A percentile compares a stretch with the other conserved stretches of the same genome.
Evolutionary conservation across 225 moss, liverwort and hornwort genomes (phyloP).

Genomic region (Pseudoscleropodium purum): DNA sequence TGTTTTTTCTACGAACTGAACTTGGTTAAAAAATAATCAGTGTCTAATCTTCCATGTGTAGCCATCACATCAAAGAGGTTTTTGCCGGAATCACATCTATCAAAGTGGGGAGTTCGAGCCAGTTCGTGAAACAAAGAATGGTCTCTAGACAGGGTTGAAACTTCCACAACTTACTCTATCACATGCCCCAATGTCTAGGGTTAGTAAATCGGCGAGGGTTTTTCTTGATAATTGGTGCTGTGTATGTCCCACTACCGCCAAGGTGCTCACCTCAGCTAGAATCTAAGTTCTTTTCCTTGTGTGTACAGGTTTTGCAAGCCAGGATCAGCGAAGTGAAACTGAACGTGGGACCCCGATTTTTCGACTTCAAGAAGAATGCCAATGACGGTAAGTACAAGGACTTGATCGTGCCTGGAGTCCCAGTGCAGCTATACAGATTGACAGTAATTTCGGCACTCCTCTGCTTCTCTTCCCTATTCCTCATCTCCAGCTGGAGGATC

Average conservation of each 20-base stretch:
- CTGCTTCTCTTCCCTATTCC: conserved; percentile 24
- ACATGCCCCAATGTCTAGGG: neutral
- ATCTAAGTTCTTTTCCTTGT: neutral
- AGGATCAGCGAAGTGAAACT: conserved; percentile 18
- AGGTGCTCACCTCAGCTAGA: neutral
- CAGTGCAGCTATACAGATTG: neutral
- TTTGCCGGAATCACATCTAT: no score
- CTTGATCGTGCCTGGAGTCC: neutral
- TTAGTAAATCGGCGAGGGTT: neutral
- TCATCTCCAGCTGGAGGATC: conserved; percentile 7
- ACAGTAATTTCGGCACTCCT: conserved; percentile 8
- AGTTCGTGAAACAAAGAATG: neutral
- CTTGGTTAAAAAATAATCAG: neutral
- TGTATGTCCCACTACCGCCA: neutral
- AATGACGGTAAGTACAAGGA: neutral
- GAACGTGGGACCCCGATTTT: neutral
- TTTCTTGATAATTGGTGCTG: neutral
- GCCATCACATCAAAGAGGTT: neutral
- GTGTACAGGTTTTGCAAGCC: conserved; percentile 9
- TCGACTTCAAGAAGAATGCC: conserved; percentile 18
- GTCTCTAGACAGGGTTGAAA: neutral
- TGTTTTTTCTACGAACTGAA: neutral
- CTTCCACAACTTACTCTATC: neutral
- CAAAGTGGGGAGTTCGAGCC: neutral
- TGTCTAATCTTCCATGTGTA: neutral